These are phyloP conservation scores for Panicum virgatum DNA, from an alignment of 202 grass and related monocot genomes.

Conservation along the genomic window DNA sequence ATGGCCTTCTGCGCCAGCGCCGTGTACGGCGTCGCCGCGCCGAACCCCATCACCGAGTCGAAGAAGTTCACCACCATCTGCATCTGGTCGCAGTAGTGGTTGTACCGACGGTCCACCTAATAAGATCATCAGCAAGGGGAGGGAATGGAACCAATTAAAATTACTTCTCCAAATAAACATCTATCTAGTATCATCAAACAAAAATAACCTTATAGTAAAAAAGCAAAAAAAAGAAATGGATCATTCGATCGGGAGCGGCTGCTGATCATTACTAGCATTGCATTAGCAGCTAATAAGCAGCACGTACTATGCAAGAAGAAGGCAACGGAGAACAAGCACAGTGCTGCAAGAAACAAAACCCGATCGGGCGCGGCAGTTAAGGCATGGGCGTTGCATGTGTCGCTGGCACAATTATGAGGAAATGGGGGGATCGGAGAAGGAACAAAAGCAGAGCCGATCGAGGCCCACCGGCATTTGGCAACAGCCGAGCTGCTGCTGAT, in stretches of 20 bases:
- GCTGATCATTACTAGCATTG: no score
- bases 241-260: background rate
- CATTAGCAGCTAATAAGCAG: background rate
- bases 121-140: background rate
- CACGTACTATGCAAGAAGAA: background rate
- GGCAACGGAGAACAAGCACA: background rate
- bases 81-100: conserved; percentile 99
- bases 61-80: conserved; percentile 99
- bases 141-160: no score
- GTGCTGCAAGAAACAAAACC: conserved; percentile 42
- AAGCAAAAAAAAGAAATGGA: background rate
- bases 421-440: conserved; percentile 37
- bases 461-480: conserved; percentile 55
- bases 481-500: conserved; percentile 6
- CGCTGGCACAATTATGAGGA: conserved; percentile 59
- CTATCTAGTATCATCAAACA: background rate
- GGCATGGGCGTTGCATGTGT: conserved; percentile 41
- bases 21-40: conserved; percentile 94
- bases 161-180: background rate
- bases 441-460: conserved; percentile 42
- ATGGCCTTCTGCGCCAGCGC: conserved; percentile 96
- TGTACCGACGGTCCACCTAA: conserved; percentile 95
- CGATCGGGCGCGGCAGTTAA: conserved; percentile 44
- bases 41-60: conserved; percentile 97
- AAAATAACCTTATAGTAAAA: background rate